phyloP scores from a whole-genome alignment of 305 asterid species.

The Fraxinus sp. region DNA sequence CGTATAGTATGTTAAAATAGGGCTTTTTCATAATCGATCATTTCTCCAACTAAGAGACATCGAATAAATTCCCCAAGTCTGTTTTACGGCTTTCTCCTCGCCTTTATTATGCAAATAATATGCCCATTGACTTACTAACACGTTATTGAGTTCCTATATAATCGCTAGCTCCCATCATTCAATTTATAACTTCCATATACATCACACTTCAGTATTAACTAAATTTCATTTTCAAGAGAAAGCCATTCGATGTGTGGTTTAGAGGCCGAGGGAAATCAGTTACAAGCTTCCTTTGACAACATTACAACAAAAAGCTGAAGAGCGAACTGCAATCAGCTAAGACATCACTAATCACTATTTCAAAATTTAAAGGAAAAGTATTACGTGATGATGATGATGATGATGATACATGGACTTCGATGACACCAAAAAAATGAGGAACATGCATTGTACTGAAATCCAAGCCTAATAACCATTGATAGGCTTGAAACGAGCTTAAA shows the following conservation, averaged over 20 bases:
- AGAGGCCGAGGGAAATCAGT: neutral
- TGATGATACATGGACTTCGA: too few species aligned
- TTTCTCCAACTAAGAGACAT: neutral
- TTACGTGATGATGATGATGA: too few species aligned
- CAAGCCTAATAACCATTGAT: conserved; percentile 26
- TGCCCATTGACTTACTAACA: neutral
- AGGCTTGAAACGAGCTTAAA: conserved; percentile 1
- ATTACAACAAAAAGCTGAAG: neutral
- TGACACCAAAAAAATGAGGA: neutral
- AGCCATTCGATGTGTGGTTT: neutral
- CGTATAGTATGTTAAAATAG: neutral
- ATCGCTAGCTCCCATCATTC: neutral
- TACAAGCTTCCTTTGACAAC: neutral
- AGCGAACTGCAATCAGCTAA: neutral
- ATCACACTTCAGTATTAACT: neutral
- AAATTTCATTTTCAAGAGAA: neutral
- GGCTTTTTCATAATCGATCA: neutral
- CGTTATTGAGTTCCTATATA: neutral
- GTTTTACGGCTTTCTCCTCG: neutral
- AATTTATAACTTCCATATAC: neutral
- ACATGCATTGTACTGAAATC: conserved; percentile 25
- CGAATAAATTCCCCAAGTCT: neutral
- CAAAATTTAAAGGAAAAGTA: too few species aligned
- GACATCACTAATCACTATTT: too few species aligned
- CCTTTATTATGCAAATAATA: neutral